Conservation (phyloP, 2,329 filamentous ascomycete genomes). For the Fusarium lateritium region DNA sequence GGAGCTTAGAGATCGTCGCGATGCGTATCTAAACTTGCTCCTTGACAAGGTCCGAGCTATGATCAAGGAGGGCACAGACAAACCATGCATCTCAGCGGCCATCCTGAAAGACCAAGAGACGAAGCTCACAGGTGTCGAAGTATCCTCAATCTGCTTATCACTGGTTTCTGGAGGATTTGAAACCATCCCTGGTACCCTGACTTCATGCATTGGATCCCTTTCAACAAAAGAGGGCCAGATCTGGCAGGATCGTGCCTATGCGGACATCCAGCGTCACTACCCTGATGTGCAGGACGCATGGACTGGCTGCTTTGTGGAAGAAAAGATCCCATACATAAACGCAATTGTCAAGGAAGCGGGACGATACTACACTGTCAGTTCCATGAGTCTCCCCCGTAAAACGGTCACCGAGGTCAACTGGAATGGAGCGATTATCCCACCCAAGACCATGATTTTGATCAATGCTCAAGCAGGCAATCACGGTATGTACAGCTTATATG, state of each 20-base stretch:
- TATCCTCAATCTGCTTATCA: not conserved
- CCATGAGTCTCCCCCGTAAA: not conserved
- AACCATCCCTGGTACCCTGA: not conserved
- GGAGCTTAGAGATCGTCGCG: not conserved
- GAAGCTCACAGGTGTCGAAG: not conserved
- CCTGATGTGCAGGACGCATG: not conserved
- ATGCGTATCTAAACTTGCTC: not conserved
- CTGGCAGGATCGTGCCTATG: not conserved
- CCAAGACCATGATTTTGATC: not conserved
- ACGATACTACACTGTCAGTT: not conserved
- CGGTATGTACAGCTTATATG: not conserved
- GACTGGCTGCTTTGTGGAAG: not conserved
- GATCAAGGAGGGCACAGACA: not conserved
- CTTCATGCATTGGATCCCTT: not conserved
- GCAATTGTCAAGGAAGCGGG: not conserved
- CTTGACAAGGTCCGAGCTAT: not conserved
- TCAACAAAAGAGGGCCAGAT: not conserved
- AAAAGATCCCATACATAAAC: not conserved
- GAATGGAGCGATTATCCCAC: not conserved
- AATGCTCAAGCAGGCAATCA: not conserved
- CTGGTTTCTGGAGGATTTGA: not conserved
- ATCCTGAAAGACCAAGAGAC: not conserved
- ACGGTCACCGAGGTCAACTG: not conserved
- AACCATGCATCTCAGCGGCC: not conserved
- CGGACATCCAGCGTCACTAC: not conserved